Percentiles rank a stretch among this genome's conserved stretches.
Conservation (phyloP, 1,284 basidiomycete genomes). For the Polyporus tsugae region DNA sequence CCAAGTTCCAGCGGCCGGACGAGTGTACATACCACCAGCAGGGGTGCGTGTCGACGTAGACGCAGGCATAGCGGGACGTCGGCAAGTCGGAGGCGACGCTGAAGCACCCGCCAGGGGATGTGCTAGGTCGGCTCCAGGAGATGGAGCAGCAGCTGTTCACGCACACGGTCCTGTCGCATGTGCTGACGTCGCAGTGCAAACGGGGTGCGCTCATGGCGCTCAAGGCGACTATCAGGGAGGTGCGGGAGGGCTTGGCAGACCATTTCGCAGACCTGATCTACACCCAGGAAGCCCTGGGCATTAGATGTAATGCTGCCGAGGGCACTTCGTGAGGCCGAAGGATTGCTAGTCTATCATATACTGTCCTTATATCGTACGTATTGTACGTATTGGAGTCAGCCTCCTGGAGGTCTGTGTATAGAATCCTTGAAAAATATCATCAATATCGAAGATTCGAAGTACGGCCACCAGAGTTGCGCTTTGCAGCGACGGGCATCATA, state of each 20-base stretch:
- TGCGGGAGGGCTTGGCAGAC: conserved; percentile 37
- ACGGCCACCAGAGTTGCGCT: too few relatives aligned
- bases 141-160: conserved; percentile 37
- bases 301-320: neutral
- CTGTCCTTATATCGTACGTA: neutral
- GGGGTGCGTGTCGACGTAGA: conserved; percentile 42
- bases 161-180: conserved; percentile 34
- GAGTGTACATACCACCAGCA: conserved; percentile 44
- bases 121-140: conserved; percentile 39
- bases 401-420: too few relatives aligned
- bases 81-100: conserved; percentile 31
- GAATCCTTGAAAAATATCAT: too few relatives aligned
- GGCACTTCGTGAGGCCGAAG: too few relatives aligned
- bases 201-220: conserved; percentile 44
- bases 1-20: conserved; percentile 37
- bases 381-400: too few relatives aligned
- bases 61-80: conserved; percentile 37
- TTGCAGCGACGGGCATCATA: too few relatives aligned
- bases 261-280: conserved; percentile 41
- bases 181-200: conserved; percentile 44
- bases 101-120: conserved; percentile 34
- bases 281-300: conserved; percentile 2
- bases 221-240: conserved; percentile 37
- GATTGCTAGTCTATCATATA: neutral
- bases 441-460: too few relatives aligned